Evolutionary conservation across 192 early-diverging fungal species (phyloP), one percentile per base, ranked within the genome.

Genomic region (Coemansia aciculifera): DNA sequence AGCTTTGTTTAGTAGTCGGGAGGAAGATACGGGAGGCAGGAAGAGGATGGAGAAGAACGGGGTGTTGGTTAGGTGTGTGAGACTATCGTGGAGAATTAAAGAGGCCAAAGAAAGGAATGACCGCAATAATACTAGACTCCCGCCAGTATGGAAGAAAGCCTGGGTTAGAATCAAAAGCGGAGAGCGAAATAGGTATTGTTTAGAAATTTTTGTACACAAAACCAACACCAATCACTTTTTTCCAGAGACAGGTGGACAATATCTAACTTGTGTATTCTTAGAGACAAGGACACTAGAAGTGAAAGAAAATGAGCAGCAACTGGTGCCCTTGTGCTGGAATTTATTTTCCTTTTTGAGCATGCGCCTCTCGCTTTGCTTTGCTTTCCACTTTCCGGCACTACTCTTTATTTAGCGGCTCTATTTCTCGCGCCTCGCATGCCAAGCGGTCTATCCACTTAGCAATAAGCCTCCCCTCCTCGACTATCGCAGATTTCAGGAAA

Each of bases 51-150:
- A 62, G 60, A 46, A 46, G 43, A 21, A 24, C n/a, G 15, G 43
- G 59, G 43, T 2, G 39, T 11, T 42, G 40, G 15, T 42, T 42
- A 51, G 49, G 19, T 24, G 51, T 54, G 54, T 34, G 54, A 57
- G 54, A 57, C 29, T 57, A 31, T 57, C 54, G 29, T 32, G 54
- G 54, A 57, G 54, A 31, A 57, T 54, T 32, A 57, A 57, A 57
- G 27, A 32, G 4, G 8, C 49, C 49, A 51, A 51, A 56, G 52
- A 37, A 10, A 57, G 23, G 27, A 52, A 52, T 54, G n/a, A 13
- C 23, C 44, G 65, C 36, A 29, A 64, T 64, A 64, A 36, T 34
- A 32, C 46, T 23, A 57, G 17, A 29, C 54, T 56, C 5, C 54
- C 54, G 54, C 54, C 54, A 57, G 43, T 59, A 34, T 32, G 31